Evolutionary conservation across 805 yeast species (phyloP).

Genomic region (Sungouiella thailandica): DNA sequence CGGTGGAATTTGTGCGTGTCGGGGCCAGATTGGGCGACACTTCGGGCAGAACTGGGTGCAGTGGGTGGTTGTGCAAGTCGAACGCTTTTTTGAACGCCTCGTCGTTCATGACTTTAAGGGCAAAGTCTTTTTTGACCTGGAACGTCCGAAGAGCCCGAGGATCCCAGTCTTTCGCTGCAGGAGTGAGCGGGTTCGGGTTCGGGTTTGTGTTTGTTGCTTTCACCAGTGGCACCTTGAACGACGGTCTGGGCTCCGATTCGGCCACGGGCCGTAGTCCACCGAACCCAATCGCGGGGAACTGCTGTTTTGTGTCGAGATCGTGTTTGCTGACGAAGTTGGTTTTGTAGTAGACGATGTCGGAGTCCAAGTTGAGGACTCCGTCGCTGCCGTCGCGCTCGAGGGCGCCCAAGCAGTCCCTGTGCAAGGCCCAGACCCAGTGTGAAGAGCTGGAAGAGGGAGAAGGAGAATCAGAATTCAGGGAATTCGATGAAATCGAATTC

Average conservation of each 20-base stretch:
- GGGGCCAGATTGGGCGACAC: slow-evolving; percentile 40
- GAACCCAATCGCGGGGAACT: slow-evolving; percentile 13
- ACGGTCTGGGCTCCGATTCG: slow-evolving; percentile 27
- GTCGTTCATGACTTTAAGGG: slow-evolving; percentile 32
- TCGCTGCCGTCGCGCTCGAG: slow-evolving; percentile 21
- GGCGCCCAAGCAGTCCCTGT: slow-evolving; percentile 29
- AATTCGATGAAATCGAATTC: no score
- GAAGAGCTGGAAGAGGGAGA: no score
- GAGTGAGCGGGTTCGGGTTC: slow-evolving; percentile 27
- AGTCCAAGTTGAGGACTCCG: slow-evolving; percentile 31
- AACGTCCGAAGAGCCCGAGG: slow-evolving; percentile 26
- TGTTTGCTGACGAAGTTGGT: slow-evolving; percentile 38
- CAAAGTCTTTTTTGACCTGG: slow-evolving; percentile 29
- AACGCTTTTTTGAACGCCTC: slow-evolving; percentile 32
- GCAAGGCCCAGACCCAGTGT: slow-evolving; percentile 32
- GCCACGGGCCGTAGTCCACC: slow-evolving; percentile 7
- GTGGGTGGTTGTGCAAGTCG: slow-evolving; percentile 28
- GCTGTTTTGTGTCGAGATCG: slow-evolving; percentile 18
- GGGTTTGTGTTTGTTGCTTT: slow-evolving; percentile 5
- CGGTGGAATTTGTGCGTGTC: slow-evolving; percentile 35
- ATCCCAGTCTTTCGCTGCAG: slow-evolving; percentile 38
- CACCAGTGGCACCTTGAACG: slow-evolving; percentile 16
- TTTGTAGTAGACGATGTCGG: slow-evolving; percentile 40
- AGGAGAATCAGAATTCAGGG: no score
- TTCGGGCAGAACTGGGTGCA: slow-evolving; percentile 35